Evolutionary conservation across 2,329 filamentous ascomycete genomes (phyloP), one percentile per base, ranked within the genome.

Genomic region (Akanthomyces muscarius): DNA sequence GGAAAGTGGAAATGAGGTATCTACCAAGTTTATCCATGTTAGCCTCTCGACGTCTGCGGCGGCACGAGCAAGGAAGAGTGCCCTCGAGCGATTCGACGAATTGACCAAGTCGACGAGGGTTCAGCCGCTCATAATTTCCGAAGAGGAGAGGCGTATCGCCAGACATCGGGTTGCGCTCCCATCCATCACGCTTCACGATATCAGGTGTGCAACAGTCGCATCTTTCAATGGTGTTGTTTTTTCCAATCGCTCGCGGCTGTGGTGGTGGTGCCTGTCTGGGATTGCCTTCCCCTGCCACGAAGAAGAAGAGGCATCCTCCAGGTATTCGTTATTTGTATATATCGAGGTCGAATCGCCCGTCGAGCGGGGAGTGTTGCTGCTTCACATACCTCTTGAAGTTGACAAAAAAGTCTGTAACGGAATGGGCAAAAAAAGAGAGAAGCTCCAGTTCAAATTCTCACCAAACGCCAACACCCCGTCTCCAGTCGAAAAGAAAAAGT

Each of bases 121-220:
- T 89, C 86, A 87, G 82, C 86, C 82, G 86, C 86, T 85, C 86
- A 81, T 77, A 41, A 36, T 2, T 85, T 81, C 80, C 81, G 82
- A 79, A 80, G 82, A 81, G 81, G 81, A 84, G 78, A 81, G 81
- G 83, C 81, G 86, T 88, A 86, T 88, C 86, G 66, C 70, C 72
- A 69, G 66, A 67, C 67, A 54, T 67, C 74, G 28, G 30, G 7
- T 60, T 58, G n/a, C 63, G 48, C 25, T 28, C 7, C 33, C 33
- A 11, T 16, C 30, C 30, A 36, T 7, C 30, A 25, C 48, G 58
- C 36, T 61, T 61, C 48, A 36, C 58, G 38, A 61, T n/a, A 23
- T 10, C 13, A 44, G 25, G 21, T 18, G 38, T 7, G 30, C 59
- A 53, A 59, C 45, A 64, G 48, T 61, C 38, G 16, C 41, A 53